These are phyloP conservation scores for Boletus reticulatus DNA, from an alignment of 768 basidiomycete species.

Conservation along the genomic window DNA sequence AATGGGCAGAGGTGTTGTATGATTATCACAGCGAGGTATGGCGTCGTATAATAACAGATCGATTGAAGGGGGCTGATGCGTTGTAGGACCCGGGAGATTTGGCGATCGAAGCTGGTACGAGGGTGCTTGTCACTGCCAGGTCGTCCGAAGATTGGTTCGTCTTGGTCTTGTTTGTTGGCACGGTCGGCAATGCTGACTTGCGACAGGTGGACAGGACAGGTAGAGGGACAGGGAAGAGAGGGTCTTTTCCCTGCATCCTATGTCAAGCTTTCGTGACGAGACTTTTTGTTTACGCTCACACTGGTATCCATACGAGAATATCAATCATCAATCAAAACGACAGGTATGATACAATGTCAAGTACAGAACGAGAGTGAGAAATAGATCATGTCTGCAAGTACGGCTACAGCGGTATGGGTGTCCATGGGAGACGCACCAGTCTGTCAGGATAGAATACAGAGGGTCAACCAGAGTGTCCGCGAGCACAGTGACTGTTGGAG, in stretches of 20 bases:
- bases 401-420: slow-evolving; percentile 25
- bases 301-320: slow-evolving; percentile 9
- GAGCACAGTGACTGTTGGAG: slow-evolving; percentile 13
- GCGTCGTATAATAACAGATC: not conserved
- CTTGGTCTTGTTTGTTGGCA: not conserved
- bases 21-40: slow-evolving; percentile 65
- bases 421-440: slow-evolving; percentile 25
- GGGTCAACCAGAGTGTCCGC: slow-evolving; percentile 17
- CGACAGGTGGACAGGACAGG: slow-evolving; percentile 66
- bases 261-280: slow-evolving; percentile 51
- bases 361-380: slow-evolving; percentile 34
- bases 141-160: slow-evolving; percentile 77
- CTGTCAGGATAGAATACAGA: slow-evolving; percentile 1
- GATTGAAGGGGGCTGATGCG: not conserved
- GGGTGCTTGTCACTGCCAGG: slow-evolving; percentile 60
- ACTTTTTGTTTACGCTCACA: not conserved
- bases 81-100: slow-evolving; percentile 71
- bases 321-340: slow-evolving; percentile 24
- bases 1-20: slow-evolving; percentile 79
- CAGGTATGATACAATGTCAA: slow-evolving; percentile 25
- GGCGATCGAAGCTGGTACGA: slow-evolving; percentile 51
- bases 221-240: slow-evolving; percentile 53
- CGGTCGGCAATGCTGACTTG: not conserved
- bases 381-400: slow-evolving; percentile 22
- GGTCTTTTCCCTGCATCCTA: slow-evolving; percentile 71